Percentiles rank a stretch among this genome's conserved stretches.
Evolutionary conservation across 2,329 filamentous ascomycete genomes (phyloP).

Genomic region (Fusarium udum): DNA sequence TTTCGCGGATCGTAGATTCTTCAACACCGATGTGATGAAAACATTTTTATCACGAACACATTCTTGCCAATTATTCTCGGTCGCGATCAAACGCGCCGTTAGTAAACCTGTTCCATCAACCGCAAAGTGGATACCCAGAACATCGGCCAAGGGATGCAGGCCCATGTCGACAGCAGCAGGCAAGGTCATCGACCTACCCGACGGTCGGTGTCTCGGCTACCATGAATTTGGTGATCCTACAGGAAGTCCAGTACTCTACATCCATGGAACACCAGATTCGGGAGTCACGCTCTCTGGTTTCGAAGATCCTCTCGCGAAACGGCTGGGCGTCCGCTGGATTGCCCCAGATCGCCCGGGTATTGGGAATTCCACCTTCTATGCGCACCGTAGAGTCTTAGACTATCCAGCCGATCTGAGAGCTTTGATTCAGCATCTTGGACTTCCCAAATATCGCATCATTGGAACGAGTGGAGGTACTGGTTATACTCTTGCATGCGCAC

Average conservation of each 20-base stretch:
- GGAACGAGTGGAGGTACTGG: neutral
- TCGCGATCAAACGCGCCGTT: neutral
- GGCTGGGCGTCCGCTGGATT: neutral
- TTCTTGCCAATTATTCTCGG: neutral
- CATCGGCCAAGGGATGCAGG: neutral
- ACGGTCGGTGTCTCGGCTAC: neutral
- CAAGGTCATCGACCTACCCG: neutral
- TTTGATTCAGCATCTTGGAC: fast-evolving
- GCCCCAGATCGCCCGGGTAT: slow-evolving; percentile 2
- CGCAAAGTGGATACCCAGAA: no score
- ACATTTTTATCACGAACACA: neutral
- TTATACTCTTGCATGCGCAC: neutral
- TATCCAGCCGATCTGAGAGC: neutral
- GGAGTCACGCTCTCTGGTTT: neutral
- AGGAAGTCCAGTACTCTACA: neutral
- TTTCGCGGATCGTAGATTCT: neutral
- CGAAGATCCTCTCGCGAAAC: neutral
- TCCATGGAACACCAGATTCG: neutral
- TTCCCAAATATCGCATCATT: neutral
- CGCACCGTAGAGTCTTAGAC: neutral
- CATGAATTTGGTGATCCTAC: neutral
- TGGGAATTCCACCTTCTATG: neutral
- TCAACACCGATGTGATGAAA: neutral
- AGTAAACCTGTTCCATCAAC: neutral
- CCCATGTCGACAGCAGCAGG: neutral